Evolutionary conservation across 768 basidiomycete genomes (phyloP), one percentile per base, ranked within the genome.

Genomic region (Leccinum truebloodii): DNA sequence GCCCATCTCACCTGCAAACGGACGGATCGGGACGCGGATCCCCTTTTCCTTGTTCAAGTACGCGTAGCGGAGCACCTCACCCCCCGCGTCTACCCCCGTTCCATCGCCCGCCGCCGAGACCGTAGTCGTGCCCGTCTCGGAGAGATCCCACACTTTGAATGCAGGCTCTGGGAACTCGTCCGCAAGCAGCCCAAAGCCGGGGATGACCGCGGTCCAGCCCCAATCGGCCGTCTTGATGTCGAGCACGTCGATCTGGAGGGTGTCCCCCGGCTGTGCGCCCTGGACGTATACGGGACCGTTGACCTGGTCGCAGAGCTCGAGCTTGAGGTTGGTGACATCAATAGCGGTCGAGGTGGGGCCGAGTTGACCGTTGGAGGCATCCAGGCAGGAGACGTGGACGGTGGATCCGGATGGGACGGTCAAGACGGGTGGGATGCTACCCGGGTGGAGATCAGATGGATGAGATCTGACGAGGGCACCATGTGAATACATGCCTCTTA

Each of bases 1-100:
- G 14, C 86, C 85, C 83, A 87, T 85, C 71, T 86, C 85, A 0
- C 86, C 86, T 9, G 83, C 80, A 70, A 87, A 87, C 16, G 86
- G 85, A 37, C 76, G 65, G 6, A 87, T 57, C 4, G 83, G 84
- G 28, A 86, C 77, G 61, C 76, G 77, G 5, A 86, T 82, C 9
- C 75, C 75, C 61, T 74, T 77, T 52, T 68, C 73, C 61, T 80
- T 74, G 67, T 84, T 79, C 62, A 86, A 80, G 75, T 80, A 85
- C n/a, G 83, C 78, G 59, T 73, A 79, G 24, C 41, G 32, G 4
- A 49, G 24, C 9, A 14, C 28, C 13, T 61, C 52, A 1, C 76
- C 78, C 14, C 35, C 35, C 6, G 35, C 14, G 35, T 6, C 37
- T 39, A 8, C 37, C 16, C 16, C 37, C 16, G 37, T 3, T 18